These are phyloP conservation scores for Malassezia sp. DNA, from an alignment of 1,284 basidiomycete genomes.

Conservation along the genomic window DNA sequence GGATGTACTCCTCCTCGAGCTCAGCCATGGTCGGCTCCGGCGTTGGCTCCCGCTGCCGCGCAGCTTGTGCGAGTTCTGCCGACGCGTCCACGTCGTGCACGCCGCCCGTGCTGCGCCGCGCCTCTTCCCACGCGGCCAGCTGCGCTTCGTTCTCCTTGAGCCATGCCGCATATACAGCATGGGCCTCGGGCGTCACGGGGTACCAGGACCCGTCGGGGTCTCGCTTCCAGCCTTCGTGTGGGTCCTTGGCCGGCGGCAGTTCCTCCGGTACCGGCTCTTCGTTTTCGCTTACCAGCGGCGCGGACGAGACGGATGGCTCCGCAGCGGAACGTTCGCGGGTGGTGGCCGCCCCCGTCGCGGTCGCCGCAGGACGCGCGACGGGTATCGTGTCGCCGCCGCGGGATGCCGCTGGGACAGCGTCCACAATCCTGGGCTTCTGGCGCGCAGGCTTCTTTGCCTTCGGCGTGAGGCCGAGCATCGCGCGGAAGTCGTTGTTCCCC, in stretches of 20 bases:
- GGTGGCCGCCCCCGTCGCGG: no score
- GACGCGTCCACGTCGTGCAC: not conserved
- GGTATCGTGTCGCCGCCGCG: no score
- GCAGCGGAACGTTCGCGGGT: no score
- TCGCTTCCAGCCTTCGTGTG: constrained; percentile 37
- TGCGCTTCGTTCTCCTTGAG: not conserved
- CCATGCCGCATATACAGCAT: constrained; percentile 27
- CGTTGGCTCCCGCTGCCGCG: constrained; percentile 17
- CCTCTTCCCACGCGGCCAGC: not conserved
- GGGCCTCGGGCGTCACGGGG: constrained; percentile 42
- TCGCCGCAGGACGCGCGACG: no score
- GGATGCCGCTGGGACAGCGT: no score
- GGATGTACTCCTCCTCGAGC: constrained; percentile 18
- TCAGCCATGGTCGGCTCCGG: constrained; percentile 13
- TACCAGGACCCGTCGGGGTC: constrained; percentile 42
- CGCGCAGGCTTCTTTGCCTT: not conserved
- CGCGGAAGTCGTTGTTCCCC: constrained; percentile 39
- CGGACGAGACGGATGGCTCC: no score
- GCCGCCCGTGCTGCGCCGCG: not conserved
- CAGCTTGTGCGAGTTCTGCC: constrained; percentile 7
- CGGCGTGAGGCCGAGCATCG: constrained; percentile 42
- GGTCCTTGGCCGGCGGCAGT: not conserved
- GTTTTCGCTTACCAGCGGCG: no score
- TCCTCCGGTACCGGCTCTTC: not conserved
- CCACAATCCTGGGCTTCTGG: not conserved